Evolutionary conservation across 1,284 basidiomycete genomes (phyloP), one percentile per base, ranked within the genome.

Genomic region (Fereydounia khargensis): DNA sequence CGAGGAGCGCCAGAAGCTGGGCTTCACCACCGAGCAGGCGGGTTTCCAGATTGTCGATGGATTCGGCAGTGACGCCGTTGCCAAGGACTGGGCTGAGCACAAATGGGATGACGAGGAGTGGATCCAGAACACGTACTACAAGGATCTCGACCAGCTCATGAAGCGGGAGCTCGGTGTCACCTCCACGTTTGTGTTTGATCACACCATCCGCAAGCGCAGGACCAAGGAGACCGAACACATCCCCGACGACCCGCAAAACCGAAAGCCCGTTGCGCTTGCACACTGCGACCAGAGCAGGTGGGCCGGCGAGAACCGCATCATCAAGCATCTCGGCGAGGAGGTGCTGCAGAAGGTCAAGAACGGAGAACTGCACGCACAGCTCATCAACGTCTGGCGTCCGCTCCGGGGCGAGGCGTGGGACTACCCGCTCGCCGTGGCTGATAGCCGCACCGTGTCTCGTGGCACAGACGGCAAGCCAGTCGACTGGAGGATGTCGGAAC

Each of bases 331-430:
- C 2, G 66, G 66, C 23, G 17, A 67, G 19, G 60, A 69, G 17
- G 43, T 42, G 25, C 50, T 65, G 11, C 56, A 59, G 10, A 35
- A 37, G 16, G 66, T 69, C 38, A 51, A 59, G 28, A 25, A 32
- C 3, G 66, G 60, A 16, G 45, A 67, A 23, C 35, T 66, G 20
- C 81, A 82, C 18, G 83, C 82, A 76, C 84, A 86, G 68, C 82
- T 86, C 42, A 82, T 87, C 76, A 87, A 86, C 76, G 80, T 86
- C 47, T 87, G 85, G 85, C 77, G 84, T 7, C 85, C 85, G 1
- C 83, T 86, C 48, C 57, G 73, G 6, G 76, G 81, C 49, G 68
- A 81, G 3, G 81, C 83, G 8, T 70, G 77, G 27, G 84, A 86
- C 64, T 80, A 78, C 76, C 85, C 85, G 1, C 79, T 86, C 31